phyloP scores from a whole-genome alignment of 129 eudicot genomes.

The Glebionis coronaria region DNA sequence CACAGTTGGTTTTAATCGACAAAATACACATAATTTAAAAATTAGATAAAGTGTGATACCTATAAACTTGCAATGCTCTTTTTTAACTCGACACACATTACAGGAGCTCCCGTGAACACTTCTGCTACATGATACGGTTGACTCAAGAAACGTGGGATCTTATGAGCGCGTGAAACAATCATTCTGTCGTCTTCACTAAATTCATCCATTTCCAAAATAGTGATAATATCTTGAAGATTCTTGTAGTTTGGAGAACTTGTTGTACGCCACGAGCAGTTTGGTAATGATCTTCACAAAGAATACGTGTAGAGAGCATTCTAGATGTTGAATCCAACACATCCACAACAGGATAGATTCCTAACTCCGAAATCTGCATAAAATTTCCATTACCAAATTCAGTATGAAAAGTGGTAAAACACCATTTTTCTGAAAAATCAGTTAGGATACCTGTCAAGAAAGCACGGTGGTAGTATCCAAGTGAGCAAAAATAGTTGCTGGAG shows the following conservation, averaged over 20 bases:
- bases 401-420: background rate
- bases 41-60: slow-evolving; percentile 36
- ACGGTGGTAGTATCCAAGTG: slow-evolving; percentile 99
- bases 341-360: slow-evolving; percentile 97
- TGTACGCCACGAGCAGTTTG: slow-evolving; percentile 96
- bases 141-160: slow-evolving; percentile 89
- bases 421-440: background rate
- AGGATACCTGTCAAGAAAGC: slow-evolving; percentile 78
- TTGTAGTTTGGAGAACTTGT: slow-evolving; percentile 89
- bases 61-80: slow-evolving; percentile 88
- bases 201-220: slow-evolving; percentile 97
- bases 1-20: background rate
- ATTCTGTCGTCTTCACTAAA: slow-evolving; percentile 96
- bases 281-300: slow-evolving; percentile 89
- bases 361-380: slow-evolving; percentile 74
- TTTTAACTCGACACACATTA: slow-evolving; percentile 88
- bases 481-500: slow-evolving; percentile 98
- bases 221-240: slow-evolving; percentile 98
- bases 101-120: slow-evolving; percentile 98
- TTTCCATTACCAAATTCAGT: background rate
- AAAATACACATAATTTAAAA: background rate
- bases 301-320: slow-evolving; percentile 91
- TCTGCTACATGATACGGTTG: slow-evolving; percentile 99
- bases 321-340: slow-evolving; percentile 97
- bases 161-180: slow-evolving; percentile 97